Conservation (phyloP, 164 flowering plant genomes). For the Stephania yunnanensis region DNA sequence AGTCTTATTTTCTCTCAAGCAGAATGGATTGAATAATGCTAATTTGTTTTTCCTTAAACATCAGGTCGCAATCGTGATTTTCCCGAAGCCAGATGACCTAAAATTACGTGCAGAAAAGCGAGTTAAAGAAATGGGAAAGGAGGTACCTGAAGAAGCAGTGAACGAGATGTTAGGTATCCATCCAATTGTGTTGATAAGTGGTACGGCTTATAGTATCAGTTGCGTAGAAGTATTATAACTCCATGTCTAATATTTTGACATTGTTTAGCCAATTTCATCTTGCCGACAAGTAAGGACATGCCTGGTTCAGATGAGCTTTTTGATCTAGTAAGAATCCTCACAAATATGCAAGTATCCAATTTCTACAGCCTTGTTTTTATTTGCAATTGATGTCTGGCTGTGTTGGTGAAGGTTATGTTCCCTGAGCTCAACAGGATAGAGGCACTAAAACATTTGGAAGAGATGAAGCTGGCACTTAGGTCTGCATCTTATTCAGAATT, state of each 20-base stretch:
- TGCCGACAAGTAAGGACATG: conserved; percentile 56
- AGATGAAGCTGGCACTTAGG: conserved; percentile 42
- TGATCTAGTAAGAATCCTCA: conserved; percentile 37
- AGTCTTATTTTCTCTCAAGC: neutral
- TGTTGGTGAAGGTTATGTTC: conserved; percentile 37
- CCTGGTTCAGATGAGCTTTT: conserved; percentile 48
- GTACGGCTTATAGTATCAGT: neutral
- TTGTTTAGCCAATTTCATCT: conserved; percentile 41
- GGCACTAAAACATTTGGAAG: conserved; percentile 40
- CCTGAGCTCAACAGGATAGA: conserved; percentile 40
- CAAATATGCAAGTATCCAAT: neutral
- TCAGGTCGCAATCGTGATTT: conserved; percentile 57
- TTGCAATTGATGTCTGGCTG: neutral
- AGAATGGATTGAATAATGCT: neutral
- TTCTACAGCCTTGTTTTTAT: neutral
- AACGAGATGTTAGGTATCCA: conserved; percentile 49
- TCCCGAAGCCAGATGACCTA: conserved; percentile 48
- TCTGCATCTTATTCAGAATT: conserved; percentile 15
- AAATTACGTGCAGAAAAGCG: conserved; percentile 40
- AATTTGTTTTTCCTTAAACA: neutral
- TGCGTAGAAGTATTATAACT: neutral
- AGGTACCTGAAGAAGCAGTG: conserved; percentile 57
- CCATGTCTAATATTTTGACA: neutral
- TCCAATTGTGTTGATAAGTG: neutral
- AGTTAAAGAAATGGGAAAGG: conserved; percentile 62